These are phyloP conservation scores for Picea glauca DNA, from an alignment of 75 land plant genomes.

Conservation along the genomic window DNA sequence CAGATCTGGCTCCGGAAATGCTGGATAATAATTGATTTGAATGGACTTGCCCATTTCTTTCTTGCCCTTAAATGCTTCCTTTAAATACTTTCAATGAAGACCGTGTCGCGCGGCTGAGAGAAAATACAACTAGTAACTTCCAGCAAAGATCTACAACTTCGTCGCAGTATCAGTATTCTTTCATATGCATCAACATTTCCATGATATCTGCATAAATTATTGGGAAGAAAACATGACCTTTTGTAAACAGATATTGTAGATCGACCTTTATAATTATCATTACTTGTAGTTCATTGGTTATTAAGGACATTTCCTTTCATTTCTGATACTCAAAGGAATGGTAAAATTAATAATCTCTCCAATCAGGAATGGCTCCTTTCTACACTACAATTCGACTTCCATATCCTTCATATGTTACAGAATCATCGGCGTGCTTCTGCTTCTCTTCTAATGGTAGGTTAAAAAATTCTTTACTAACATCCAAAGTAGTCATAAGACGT, in stretches of 20 bases:
- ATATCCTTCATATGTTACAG: conserved; percentile 18
- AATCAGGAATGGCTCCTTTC: conserved; percentile 20
- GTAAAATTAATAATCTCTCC: conserved; percentile 26
- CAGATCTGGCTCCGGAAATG: conserved; percentile 71
- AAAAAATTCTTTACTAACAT: conserved; percentile 19
- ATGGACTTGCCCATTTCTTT: conserved; percentile 38
- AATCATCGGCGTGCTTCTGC: conserved; percentile 14
- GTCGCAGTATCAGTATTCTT: conserved; percentile 22
- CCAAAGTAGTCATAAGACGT: background rate
- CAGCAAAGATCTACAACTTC: conserved; percentile 18
- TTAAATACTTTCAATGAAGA: conserved; percentile 11
- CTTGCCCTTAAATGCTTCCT: conserved; percentile 35
- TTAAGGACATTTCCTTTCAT: too few species aligned
- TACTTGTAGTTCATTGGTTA: too few species aligned
- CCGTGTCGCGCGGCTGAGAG: too few species aligned
- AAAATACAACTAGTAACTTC: too few species aligned
- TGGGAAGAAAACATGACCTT: too few species aligned
- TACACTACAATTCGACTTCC: conserved; percentile 21
- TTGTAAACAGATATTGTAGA: too few species aligned
- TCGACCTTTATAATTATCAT: too few species aligned
- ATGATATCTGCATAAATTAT: too few species aligned
- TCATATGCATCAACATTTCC: background rate
- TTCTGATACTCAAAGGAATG: background rate
- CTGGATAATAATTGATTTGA: conserved; percentile 58
- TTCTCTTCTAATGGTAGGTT: conserved; percentile 31